phyloP scores from a whole-genome alignment of 306 rosid species.

The Alnus rubra region DNA sequence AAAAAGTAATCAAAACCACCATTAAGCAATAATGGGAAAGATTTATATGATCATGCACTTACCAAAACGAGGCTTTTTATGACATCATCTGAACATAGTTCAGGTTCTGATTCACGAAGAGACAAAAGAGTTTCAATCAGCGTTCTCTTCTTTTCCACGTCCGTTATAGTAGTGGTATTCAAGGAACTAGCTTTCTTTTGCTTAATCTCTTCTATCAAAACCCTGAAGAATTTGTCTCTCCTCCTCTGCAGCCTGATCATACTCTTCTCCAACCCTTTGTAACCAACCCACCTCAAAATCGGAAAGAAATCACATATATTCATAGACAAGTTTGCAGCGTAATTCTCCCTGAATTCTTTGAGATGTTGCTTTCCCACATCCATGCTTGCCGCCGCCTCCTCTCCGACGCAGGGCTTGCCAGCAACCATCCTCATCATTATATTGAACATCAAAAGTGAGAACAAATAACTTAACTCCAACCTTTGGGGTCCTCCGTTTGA shows the following conservation, averaged over 20 bases:
- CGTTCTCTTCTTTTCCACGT: neutral
- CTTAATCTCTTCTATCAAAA: conserved; percentile 17
- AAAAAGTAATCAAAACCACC: too few relatives aligned
- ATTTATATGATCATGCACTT: neutral
- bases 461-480: neutral
- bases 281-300: conserved; percentile 28
- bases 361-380: conserved; percentile 26
- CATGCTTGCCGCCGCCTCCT: neutral
- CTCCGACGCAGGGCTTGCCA: conserved; percentile 38
- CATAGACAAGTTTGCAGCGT: neutral
- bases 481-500: conserved; percentile 2
- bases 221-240: conserved; percentile 15
- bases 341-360: conserved; percentile 19
- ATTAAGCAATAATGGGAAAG: too few relatives aligned
- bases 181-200: conserved; percentile 8
- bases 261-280: conserved; percentile 26
- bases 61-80: conserved; percentile 23
- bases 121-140: conserved; percentile 10
- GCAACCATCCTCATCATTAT: conserved; percentile 29
- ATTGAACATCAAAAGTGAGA: conserved; percentile 24
- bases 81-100: conserved; percentile 15
- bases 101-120: conserved; percentile 14
- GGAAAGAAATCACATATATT: conserved; percentile 40
- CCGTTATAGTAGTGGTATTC: too few relatives aligned
- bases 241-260: conserved; percentile 29